phyloP scores from a whole-genome alignment of 192 early-diverging fungal species.

The Paraglomus brasilianum region DNA sequence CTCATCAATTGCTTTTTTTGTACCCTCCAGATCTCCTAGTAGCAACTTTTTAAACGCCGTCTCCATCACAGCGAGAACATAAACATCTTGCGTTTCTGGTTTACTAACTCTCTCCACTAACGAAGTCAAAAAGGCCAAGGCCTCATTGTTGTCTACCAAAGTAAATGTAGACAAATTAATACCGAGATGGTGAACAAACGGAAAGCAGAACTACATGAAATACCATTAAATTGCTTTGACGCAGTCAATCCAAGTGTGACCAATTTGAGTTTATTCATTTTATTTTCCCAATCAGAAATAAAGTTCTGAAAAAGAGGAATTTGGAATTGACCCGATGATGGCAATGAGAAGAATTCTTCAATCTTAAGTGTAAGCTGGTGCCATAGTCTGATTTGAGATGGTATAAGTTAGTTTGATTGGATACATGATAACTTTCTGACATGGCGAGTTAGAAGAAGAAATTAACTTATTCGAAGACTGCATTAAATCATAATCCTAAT shows the following conservation, averaged over 20 bases:
- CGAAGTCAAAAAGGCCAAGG: constrained; percentile 72
- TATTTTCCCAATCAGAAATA: constrained; percentile 87
- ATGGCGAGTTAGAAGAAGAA: neutral
- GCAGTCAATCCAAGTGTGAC: constrained; percentile 81
- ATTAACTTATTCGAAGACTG: neutral
- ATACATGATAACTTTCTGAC: neutral
- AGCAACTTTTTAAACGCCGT: constrained; percentile 81
- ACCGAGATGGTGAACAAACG: neutral
- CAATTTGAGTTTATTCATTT: constrained; percentile 93
- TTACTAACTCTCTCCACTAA: constrained; percentile 72
- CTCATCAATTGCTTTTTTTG: constrained; percentile 79
- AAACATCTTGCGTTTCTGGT: constrained; percentile 75
- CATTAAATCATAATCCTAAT: too few species aligned
- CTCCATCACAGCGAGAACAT: constrained; percentile 82
- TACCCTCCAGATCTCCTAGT: constrained; percentile 77
- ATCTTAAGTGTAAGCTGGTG: constrained; percentile 91
- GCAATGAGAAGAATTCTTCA: constrained; percentile 74
- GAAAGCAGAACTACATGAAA: neutral
- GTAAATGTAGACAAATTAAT: neutral
- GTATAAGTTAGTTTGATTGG: neutral
- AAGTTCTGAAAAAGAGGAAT: constrained; percentile 88
- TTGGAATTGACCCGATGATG: constrained; percentile 74
- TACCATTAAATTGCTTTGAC: constrained; percentile 72
- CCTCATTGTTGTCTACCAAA: constrained; percentile 57
- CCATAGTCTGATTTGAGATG: constrained; percentile 75